Percentiles rank a stretch among this genome's conserved stretches.
Conservation (phyloP, 23 red algal species). For the Gracilaria domingensis region DNA sequence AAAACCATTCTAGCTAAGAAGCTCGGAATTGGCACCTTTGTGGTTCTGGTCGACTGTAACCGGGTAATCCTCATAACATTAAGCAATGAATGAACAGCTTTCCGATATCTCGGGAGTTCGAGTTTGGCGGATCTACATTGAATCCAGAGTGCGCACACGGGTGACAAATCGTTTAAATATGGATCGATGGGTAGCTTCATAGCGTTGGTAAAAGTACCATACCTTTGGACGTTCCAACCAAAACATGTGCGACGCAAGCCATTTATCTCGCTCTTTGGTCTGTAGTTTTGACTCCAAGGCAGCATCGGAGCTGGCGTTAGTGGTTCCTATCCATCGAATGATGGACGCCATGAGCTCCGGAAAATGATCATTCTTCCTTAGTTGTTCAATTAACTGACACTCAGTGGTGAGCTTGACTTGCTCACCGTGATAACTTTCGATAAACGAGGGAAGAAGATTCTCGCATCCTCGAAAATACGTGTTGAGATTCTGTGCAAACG, state of each 20-base stretch:
- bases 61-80: neutral
- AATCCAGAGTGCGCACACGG: conserved; percentile 9
- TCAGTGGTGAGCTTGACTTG: conserved; percentile 18
- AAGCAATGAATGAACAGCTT: neutral
- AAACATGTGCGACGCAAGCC: conserved; percentile 43
- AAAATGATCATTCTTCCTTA: conserved; percentile 25
- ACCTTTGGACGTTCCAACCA: conserved; percentile 53
- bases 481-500: conserved; percentile 24
- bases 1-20: too few relatives aligned
- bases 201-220: conserved; percentile 19
- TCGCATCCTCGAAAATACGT: conserved; percentile 40
- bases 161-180: conserved; percentile 37
- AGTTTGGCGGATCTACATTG: neutral
- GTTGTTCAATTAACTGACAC: conserved; percentile 13
- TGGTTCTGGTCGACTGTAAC: neutral
- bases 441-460: conserved; percentile 16
- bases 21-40: too few relatives aligned
- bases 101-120: neutral
- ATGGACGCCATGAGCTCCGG: conserved; percentile 40
- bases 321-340: conserved; percentile 43
- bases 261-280: conserved; percentile 29
- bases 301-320: neutral
- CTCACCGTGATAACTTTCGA: conserved; percentile 55
- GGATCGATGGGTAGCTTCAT: conserved; percentile 39
- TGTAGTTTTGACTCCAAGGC: neutral